Conservation (phyloP, 768 basidiomycete genomes). For the Cubamyces lactineus region DNA sequence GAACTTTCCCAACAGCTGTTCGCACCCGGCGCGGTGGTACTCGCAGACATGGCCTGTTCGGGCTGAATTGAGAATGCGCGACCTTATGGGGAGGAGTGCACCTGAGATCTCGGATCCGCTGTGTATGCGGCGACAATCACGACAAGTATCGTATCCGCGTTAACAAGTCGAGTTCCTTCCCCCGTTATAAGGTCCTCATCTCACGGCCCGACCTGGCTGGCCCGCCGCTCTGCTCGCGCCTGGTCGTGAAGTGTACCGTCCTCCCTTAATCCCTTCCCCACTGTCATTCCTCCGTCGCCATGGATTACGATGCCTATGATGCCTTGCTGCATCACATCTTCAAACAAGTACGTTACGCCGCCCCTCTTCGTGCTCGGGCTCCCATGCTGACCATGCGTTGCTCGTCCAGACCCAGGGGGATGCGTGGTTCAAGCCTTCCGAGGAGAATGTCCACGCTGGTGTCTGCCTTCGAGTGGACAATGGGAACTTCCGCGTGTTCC, state of each 20-base stretch:
- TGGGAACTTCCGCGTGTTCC: conserved; percentile 78
- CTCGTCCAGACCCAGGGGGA: conserved; percentile 69
- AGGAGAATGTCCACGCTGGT: conserved; percentile 79
- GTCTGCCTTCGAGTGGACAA: conserved; percentile 74
- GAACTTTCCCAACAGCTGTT: conserved; percentile 7
- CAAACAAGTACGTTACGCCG: conserved; percentile 54
- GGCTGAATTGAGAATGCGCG: conserved; percentile 5
- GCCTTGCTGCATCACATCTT: conserved; percentile 82
- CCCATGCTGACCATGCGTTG: conserved; percentile 14
- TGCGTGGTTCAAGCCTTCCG: conserved; percentile 85
- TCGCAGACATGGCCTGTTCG: neutral
- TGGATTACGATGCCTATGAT: conserved; percentile 83
- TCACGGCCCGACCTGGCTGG: conserved; percentile 4
- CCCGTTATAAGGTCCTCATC: conserved; percentile 13
- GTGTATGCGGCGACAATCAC: conserved; percentile 6
- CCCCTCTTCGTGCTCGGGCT: neutral
- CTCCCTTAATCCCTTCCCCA: conserved; percentile 20
- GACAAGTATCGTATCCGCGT: neutral
- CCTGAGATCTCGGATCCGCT: conserved; percentile 12
- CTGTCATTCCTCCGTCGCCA: conserved; percentile 33
- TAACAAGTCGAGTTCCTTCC: neutral
- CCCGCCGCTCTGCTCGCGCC: conserved; percentile 20
- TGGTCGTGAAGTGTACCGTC: conserved; percentile 16
- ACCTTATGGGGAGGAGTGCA: neutral
- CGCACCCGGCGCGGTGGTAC: neutral